Base-by-base conservation (phyloP, 2,329 filamentous ascomycete genomes). In the Colletotrichum sansevieriae region DNA sequence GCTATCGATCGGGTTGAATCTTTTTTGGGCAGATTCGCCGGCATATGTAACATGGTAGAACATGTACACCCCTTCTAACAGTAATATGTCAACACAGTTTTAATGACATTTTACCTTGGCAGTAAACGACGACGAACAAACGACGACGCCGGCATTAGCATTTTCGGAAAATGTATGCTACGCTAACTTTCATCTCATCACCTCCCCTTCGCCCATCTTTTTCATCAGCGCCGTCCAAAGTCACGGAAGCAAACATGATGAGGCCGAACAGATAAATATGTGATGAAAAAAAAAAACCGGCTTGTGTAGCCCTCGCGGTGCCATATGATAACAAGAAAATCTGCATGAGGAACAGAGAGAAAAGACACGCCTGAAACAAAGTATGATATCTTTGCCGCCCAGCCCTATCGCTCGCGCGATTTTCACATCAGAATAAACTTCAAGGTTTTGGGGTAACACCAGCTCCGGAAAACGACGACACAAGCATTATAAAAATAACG, bases 321-420 rank as follows among this genome's bases (percentile, higher is more conserved):
- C 43, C 59, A 35, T 29, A 41, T 20, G n/a, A 29, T 41, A 47
- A 29, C 2, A 29, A 29, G 7, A 29, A 29, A 29, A 29, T 46
- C 37, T 44, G 44, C 18, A 61, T 11, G 22, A 33, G n/a, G 5
- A 15, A 44, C n/a, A 47, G 41, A 20, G 47, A 43, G 7, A 25
- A 49, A 22, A 25, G 15, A 20, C 20, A 20, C 4, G 20, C 11
- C 10, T 13, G 20, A 3, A 57, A n/a, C 25, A 25, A 54, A 52
- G 18, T 44, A 37, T 68, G 41, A 68, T 66, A 56, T 68, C 61
- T 60, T 55, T 60, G 43, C 56, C 54, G 47, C 65, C 62, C 54
- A 39, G 37, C 35, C 63, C 55, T 68, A 59, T 47, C 65, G 65
- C 61, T 68, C 59, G 65, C 54, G 65, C 62, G 57, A 68, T 63